Base-by-base conservation (phyloP, 306 rosid species). In the Quercus parvula region DNA sequence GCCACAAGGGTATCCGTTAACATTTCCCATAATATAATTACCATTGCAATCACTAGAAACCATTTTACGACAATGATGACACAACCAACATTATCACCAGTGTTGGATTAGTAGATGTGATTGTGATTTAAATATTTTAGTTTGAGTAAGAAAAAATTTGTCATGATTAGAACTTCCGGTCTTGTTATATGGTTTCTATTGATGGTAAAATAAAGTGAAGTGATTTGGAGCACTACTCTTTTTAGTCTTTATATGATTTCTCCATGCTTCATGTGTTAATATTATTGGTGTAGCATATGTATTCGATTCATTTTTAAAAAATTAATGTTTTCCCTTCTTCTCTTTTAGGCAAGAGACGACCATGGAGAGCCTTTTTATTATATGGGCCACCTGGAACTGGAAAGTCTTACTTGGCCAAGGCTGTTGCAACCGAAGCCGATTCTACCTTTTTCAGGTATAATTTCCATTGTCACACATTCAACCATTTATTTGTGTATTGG, bases 351-450 rank as follows among this genome's bases (percentile, higher is more conserved):
- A 96, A 96, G 90, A 88, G 99, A 86, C 96, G 89, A 68, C 99
- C 99, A 4, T 96, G 99, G 99, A 88, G 99, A 77, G 99, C 99
- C 3, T 96, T 96, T 84, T 82, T 96, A 56, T 85, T 96, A 79
- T 96, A 91, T 54, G 99, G 99, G 54, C 99, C 98, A 22, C 99
- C 99, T 63, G 99, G 99, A 82, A 96, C 99, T 7, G 99, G 99
- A 62, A 96, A 96, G 88, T 96, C 99, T 28, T 96, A 96, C 86
- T 85, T 96, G 89, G 99, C 99, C 72, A 96, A 96, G 88, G 99
- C 99, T 35, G 99, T 96, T 85, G 99, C 99, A 46, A 96, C 98
- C 4, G 99, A 96, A 88, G 98, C 99, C 8, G 99, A 96, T 35
- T 96, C 99, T 49, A 96, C 99, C 25, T 96, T 96, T 88, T 96